These are phyloP conservation scores for Phytophthora europaea DNA, from an alignment of 352 stramenopile species.

Conservation along the genomic window DNA sequence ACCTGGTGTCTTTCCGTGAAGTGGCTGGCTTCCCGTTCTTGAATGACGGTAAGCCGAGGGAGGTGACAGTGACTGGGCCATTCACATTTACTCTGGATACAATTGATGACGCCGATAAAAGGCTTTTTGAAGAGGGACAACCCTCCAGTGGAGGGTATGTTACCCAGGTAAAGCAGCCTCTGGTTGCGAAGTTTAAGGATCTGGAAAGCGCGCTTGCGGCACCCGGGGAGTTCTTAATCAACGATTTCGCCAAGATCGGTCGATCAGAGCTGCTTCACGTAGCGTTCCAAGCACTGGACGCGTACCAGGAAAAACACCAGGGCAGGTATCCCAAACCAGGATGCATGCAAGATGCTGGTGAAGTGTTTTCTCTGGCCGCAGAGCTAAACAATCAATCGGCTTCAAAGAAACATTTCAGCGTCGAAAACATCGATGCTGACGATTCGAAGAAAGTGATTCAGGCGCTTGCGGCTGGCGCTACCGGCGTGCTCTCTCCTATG, in stretches of 20 bases:
- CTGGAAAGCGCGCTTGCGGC: constrained; percentile 86
- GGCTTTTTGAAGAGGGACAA: constrained; percentile 66
- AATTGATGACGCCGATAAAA: constrained; percentile 73
- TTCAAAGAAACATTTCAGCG: constrained; percentile 67
- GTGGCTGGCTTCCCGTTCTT: constrained; percentile 94
- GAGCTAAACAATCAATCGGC: constrained; percentile 82
- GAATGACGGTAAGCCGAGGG: constrained; percentile 73
- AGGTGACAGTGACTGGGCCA: constrained; percentile 89
- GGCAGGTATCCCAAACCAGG: constrained; percentile 90
- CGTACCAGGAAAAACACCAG: constrained; percentile 81
- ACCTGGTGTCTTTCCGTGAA: constrained; percentile 97
- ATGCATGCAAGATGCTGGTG: constrained; percentile 82
- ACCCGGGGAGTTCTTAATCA: constrained; percentile 97
- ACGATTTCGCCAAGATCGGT: constrained; percentile 98
- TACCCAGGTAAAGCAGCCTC: constrained; percentile 97
- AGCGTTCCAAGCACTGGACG: constrained; percentile 90
- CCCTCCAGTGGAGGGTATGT: constrained; percentile 89
- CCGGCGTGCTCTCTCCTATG: constrained; percentile 96
- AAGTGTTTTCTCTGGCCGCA: constrained; percentile 86
- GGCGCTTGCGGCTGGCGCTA: constrained; percentile 87
- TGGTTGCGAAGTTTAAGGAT: constrained; percentile 94
- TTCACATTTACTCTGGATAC: constrained; percentile 98
- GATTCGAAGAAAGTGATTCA: constrained; percentile 83
- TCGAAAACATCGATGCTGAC: constrained; percentile 70
- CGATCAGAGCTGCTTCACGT: constrained; percentile 92